Base-by-base conservation (phyloP, 306 rosid species). In the Quercus rubra region DNA sequence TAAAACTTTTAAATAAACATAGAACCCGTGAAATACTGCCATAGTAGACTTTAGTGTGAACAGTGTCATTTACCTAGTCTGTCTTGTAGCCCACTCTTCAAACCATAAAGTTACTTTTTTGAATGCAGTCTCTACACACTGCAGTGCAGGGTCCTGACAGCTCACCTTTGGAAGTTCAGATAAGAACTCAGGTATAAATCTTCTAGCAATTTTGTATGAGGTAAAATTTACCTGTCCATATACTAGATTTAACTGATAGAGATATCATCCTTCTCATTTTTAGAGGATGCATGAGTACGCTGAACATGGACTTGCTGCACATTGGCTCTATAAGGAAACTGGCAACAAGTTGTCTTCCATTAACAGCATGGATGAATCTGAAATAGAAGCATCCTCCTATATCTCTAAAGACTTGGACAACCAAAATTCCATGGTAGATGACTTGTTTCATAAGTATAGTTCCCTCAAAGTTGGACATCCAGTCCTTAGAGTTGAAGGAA, bases 201-300 rank as follows among this genome's bases (percentile, higher is more conserved):
- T 62, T 73, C 33, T 68, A 73, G 62, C 79, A 66, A 68, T 15
- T 75, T 33, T 46, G 12, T 61, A 51, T 59, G 55, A 56, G 74
- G 68, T 61, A 10, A 55, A 43, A 70, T 75, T 71, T 84, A 52
- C 79, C 59, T 62, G 43, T 57, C 72, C 71, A 15, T 46, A 7
- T 55, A 62, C 55, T 74, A 73, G 78, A 61, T 73, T 79, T 73
- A 68, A 59, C 69, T 84, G 27, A 76, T 74, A 74, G 77, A 70
- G 57, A 54, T 46, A 10, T 52, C 55, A 55, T 77, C 75, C 70
- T 83, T 67, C 43, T 77, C 13, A 43, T 71, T 62, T 76, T 76
- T 75, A 94, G 99, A 94, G 95, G 89, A 92, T 94, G 99, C 99
- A 94, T 35, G 95, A 94, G 77, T 82, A 87, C 86, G 99, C 99